Conservation (phyloP, 2,329 filamentous ascomycete species). For the Sclerotinia trifoliorum region DNA sequence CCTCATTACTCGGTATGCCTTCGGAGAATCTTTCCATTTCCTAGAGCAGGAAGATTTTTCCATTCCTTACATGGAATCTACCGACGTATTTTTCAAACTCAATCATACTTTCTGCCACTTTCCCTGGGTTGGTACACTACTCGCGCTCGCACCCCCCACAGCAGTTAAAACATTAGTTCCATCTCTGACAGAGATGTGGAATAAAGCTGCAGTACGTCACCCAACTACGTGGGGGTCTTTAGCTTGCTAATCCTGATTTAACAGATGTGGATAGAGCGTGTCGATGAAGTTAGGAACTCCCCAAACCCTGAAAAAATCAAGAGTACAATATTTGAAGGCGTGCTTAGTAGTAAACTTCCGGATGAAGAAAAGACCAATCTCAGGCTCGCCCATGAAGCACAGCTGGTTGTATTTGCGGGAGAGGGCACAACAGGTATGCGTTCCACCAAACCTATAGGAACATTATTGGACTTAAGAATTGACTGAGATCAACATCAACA, state of each 20-base stretch:
- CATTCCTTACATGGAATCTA: background rate
- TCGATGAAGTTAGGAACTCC: background rate
- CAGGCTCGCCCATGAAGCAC: background rate
- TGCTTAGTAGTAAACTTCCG: background rate
- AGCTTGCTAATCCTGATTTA: background rate
- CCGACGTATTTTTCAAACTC: background rate
- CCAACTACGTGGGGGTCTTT: too few relatives aligned
- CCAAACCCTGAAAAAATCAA: background rate
- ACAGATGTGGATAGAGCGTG: background rate
- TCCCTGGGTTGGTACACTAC: background rate
- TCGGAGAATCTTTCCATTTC: background rate
- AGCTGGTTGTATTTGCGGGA: background rate
- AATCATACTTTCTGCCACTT: slow-evolving; percentile 5
- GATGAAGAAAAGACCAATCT: slow-evolving; percentile 5
- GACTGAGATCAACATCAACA: background rate
- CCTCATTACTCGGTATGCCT: background rate
- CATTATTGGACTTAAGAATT: too few relatives aligned
- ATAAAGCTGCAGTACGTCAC: background rate
- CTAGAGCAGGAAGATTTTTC: background rate
- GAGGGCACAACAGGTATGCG: background rate
- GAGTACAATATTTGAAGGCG: background rate
- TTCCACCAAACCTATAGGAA: background rate
- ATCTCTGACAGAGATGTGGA: background rate
- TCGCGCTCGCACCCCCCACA: background rate
- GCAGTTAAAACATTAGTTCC: background rate